These are phyloP conservation scores for Neurospora sp. DNA, from an alignment of 495 filamentous ascomycete species.

Conservation along the genomic window DNA sequence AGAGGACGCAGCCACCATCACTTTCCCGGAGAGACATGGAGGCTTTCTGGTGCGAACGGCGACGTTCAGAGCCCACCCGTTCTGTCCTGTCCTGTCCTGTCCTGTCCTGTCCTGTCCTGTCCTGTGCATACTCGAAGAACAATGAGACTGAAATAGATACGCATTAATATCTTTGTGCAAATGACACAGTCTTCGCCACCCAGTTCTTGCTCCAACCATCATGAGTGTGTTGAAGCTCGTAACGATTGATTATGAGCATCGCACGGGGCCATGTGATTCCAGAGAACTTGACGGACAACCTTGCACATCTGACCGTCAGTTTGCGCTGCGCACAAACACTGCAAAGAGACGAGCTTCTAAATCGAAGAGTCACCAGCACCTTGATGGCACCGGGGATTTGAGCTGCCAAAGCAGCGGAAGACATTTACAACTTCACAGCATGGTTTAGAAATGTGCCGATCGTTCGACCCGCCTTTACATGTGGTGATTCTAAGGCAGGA, in stretches of 20 bases:
- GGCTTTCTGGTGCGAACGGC: background rate
- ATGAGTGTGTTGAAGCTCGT: background rate
- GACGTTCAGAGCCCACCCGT: background rate
- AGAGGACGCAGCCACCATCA: background rate
- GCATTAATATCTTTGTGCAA: background rate
- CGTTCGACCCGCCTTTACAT: constrained; percentile 76
- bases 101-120: background rate
- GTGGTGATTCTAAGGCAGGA: constrained; percentile 77
- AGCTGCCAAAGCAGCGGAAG: background rate
- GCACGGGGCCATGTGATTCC: background rate
- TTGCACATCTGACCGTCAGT: background rate
- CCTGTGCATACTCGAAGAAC: background rate
- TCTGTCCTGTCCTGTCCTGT: background rate
- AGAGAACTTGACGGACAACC: background rate
- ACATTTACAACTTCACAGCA: background rate
- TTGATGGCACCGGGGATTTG: background rate
- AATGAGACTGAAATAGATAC: background rate
- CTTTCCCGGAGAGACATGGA: background rate
- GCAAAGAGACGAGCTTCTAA: background rate
- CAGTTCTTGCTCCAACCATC: background rate
- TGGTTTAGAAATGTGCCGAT: constrained; percentile 33
- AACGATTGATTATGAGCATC: background rate
- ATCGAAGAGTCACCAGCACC: background rate
- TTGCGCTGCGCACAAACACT: background rate
- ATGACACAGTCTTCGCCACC: background rate